These are phyloP conservation scores for Huiozyma sinensis DNA, from an alignment of 805 yeast species.

Conservation along the genomic window DNA sequence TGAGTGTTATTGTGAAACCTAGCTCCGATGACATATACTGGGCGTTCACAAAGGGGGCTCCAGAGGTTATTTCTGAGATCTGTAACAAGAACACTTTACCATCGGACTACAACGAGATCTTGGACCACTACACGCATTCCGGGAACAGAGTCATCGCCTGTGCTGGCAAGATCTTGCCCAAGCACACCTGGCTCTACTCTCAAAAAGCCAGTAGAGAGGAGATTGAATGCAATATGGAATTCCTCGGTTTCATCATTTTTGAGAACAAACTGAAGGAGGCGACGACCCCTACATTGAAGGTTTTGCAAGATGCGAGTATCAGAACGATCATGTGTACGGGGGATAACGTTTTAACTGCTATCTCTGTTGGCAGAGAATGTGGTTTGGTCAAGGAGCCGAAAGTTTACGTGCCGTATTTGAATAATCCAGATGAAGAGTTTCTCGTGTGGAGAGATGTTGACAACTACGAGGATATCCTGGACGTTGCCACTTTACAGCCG, in stretches of 20 bases:
- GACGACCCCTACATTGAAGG: slow-evolving; percentile 49
- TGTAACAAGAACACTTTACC: slow-evolving; percentile 71
- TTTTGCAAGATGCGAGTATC: slow-evolving; percentile 56
- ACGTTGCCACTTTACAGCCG: slow-evolving; percentile 52
- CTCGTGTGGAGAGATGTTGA: slow-evolving; percentile 63
- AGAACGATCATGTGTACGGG: slow-evolving; percentile 96
- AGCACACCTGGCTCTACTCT: slow-evolving; percentile 38
- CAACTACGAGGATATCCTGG: slow-evolving; percentile 45
- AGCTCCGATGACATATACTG: slow-evolving; percentile 31
- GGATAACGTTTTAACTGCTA: slow-evolving; percentile 87
- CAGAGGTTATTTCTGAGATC: slow-evolving; percentile 77
- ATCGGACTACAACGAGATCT: slow-evolving; percentile 53
- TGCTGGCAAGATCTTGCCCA: slow-evolving; percentile 50
- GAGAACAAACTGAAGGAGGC: slow-evolving; percentile 78
- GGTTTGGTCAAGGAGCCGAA: slow-evolving; percentile 42
- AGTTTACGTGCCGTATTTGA: slow-evolving; percentile 55
- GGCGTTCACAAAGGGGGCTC: slow-evolving; percentile 89
- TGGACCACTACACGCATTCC: slow-evolving; percentile 79
- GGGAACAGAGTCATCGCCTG: slow-evolving; percentile 95
- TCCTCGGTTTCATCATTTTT: slow-evolving; percentile 83
- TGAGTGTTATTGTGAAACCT: slow-evolving; percentile 68
- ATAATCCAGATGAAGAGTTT: slow-evolving; percentile 25
- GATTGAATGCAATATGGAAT: slow-evolving; percentile 58
- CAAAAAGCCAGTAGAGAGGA: slow-evolving; percentile 47
- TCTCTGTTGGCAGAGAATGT: slow-evolving; percentile 85